Base-by-base conservation (phyloP, 345 rosid genomes). In the Aquilaria yunnanensis region DNA sequence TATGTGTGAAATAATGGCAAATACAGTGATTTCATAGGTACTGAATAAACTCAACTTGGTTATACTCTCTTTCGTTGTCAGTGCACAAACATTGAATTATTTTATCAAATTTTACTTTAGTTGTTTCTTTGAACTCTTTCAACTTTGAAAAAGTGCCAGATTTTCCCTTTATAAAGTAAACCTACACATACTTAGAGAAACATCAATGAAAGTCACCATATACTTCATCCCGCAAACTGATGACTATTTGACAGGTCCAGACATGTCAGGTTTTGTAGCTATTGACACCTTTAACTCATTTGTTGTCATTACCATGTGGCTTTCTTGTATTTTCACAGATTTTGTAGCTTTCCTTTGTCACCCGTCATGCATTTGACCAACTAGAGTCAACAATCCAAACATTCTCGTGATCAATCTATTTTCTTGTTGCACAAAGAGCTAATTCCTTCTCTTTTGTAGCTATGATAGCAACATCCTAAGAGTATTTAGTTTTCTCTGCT, bases 151-250 rank as follows among this genome's bases (percentile, higher is more conserved):
- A 14, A 0, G 16, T 62, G 0, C 32, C 1, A 14, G 66, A 53
- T 62, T 51, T 62, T 62, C 34, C 57, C 5, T 51, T 43, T 32
- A 61, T 30, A 46, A 62, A 66, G 10, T 14, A 66, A 16, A 34
- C 50, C 62, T 8, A 55, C 32, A 56, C 60, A 52, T 61, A 56
- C 4, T 41, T 61, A 0, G 51, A 72, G 16, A 60, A 72, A 13
- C 71, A 51, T 72, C 54, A 48, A 66, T 66, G 29, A 62, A 67
- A 0, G 66, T 67, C 16, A 67, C 51, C 48, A 56, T 72, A 37
- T 56, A 72, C 11, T 41, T 2, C 12, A 32, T 62, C 5, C 61
- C 54, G 1, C 54, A 10, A 32, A 64, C 4, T 2, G 61, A 55
- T 0, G 29, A 0, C 29, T 55, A 55, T 23, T 63, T 72, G 1